Evolutionary conservation across 257 asterid species (phyloP).

Genomic region (Ballota nigra): DNA sequence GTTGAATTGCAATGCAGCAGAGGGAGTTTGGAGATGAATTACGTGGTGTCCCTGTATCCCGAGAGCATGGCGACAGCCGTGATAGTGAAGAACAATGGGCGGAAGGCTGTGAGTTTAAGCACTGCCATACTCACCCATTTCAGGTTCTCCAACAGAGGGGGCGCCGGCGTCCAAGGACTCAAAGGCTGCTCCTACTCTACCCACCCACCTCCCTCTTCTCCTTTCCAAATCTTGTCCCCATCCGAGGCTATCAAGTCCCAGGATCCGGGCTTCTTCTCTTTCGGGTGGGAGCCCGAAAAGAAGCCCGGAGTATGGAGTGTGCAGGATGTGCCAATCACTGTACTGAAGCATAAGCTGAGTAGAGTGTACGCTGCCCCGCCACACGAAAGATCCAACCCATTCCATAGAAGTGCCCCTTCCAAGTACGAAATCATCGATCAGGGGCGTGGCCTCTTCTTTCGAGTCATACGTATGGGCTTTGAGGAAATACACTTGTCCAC

Average conservation of each 20-base stretch:
- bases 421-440: conserved; percentile 75
- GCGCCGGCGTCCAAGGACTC: conserved; percentile 67
- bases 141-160: conserved; percentile 41
- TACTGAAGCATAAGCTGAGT: conserved; percentile 65
- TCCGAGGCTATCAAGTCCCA: conserved; percentile 57
- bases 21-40: conserved; percentile 51
- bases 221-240: conserved; percentile 62
- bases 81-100: conserved; percentile 64
- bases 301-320: conserved; percentile 61
- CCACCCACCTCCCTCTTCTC: conserved; percentile 67
- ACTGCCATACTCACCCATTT: conserved; percentile 64
- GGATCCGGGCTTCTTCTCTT: conserved; percentile 63
- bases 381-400: conserved; percentile 23
- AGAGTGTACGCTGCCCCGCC: conserved; percentile 68
- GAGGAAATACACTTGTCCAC: conserved; percentile 71
- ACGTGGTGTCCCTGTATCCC: conserved; percentile 68
- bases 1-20: conserved; percentile 66
- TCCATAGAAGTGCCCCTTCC: conserved; percentile 57
- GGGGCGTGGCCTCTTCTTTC: conserved; percentile 78
- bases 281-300: conserved; percentile 72
- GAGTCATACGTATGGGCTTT: conserved; percentile 77
- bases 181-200: conserved; percentile 61
- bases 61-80: conserved; percentile 74
- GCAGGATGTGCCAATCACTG: conserved; percentile 70
- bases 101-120: conserved; percentile 45